These are phyloP conservation scores for Glycine tomentella DNA, from an alignment of 306 rosid genomes.

Conservation along the genomic window DNA sequence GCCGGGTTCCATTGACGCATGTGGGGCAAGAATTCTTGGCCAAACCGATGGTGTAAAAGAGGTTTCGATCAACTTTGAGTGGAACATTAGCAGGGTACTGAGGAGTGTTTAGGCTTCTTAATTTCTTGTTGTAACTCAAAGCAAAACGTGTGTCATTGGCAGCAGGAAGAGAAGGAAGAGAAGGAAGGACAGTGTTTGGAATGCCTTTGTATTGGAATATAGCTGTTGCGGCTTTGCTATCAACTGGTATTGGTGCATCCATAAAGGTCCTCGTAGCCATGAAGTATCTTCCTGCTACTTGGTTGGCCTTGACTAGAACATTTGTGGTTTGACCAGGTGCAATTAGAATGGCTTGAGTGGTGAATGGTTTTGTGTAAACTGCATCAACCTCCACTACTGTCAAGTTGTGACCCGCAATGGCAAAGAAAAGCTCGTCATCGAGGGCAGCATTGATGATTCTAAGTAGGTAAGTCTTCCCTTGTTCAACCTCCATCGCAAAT, in stretches of 20 bases:
- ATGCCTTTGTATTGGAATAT: constrained; percentile 79
- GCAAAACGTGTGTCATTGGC: constrained; percentile 71
- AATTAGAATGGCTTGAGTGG: constrained; percentile 69
- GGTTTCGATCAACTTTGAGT: constrained; percentile 70
- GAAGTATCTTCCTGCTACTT: constrained; percentile 71
- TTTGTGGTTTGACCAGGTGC: constrained; percentile 95
- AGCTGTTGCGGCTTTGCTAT: constrained; percentile 81
- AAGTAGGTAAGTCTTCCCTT: constrained; percentile 74
- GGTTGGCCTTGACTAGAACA: constrained; percentile 72
- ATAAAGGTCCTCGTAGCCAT: constrained; percentile 72
- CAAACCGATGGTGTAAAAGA: constrained; percentile 76
- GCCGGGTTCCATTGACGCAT: constrained; percentile 77
- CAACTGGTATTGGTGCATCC: constrained; percentile 75
- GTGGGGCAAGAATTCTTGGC: constrained; percentile 70
- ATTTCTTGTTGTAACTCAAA: constrained; percentile 60
- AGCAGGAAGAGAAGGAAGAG: constrained; percentile 66
- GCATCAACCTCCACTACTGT: constrained; percentile 96
- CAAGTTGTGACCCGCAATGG: constrained; percentile 73
- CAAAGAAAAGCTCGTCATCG: constrained; percentile 79
- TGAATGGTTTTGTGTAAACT: constrained; percentile 82
- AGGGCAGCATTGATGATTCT: constrained; percentile 66
- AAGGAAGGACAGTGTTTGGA: constrained; percentile 74
- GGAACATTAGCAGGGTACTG: constrained; percentile 83
- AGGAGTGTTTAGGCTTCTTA: constrained; percentile 67
- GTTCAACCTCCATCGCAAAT: constrained; percentile 76